Conservation (phyloP, 2,329 filamentous ascomycete genomes). For the Thermochaetoides dissita region DNA sequence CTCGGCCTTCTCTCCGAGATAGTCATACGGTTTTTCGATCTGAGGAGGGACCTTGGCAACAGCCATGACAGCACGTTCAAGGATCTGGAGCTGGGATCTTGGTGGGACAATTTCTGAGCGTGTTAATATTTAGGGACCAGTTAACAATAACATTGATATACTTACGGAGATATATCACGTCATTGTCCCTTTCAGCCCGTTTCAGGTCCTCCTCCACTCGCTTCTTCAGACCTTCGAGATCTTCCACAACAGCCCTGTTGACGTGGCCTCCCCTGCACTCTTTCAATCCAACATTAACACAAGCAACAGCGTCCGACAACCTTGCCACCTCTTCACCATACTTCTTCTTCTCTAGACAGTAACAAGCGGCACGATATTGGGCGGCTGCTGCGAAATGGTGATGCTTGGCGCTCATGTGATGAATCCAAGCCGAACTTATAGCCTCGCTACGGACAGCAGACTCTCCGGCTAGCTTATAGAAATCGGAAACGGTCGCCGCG, state of each 20-base stretch:
- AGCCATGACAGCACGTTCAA: constrained; percentile 86
- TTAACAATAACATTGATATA: constrained; percentile 4
- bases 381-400: constrained; percentile 94
- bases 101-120: constrained; percentile 57
- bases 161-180: constrained; percentile 77
- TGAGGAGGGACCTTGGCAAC: constrained; percentile 64
- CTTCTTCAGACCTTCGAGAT: constrained; percentile 69
- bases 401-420: constrained; percentile 93
- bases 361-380: constrained; percentile 79
- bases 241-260: constrained; percentile 66
- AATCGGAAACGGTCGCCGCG: constrained; percentile 75
- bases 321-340: constrained; percentile 93
- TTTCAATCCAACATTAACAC: constrained; percentile 74
- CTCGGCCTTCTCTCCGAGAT: constrained; percentile 65
- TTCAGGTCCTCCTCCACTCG: constrained; percentile 79
- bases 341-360: constrained; percentile 82
- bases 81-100: constrained; percentile 71
- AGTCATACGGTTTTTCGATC: constrained; percentile 63
- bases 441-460: constrained; percentile 78
- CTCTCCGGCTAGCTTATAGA: constrained; percentile 74
- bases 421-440: constrained; percentile 90
- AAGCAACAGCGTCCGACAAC: constrained; percentile 65
- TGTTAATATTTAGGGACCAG: neutral
- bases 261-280: constrained; percentile 62
- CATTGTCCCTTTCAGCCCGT: constrained; percentile 88